Evolutionary conservation across 768 basidiomycete species (phyloP), one percentile per base, ranked within the genome.

Genomic region (Rickenella mellea): DNA sequence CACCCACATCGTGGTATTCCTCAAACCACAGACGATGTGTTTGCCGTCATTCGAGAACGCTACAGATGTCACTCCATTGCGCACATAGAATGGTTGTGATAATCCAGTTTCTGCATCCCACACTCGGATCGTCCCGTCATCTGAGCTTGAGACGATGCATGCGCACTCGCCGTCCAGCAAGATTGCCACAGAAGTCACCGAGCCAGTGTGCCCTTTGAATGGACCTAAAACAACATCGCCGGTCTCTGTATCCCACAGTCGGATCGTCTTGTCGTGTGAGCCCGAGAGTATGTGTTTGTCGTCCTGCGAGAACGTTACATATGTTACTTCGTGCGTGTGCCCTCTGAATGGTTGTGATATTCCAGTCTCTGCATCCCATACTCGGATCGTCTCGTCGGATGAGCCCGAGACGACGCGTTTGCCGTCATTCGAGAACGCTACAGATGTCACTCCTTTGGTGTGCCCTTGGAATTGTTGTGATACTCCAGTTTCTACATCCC

Each of bases 221-320:
- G 45, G 46, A 7, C 26, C 10, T 15, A 22, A 26, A 11, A 51
- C 24, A 25, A 42, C 28, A 6, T 61, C 57, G 19, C 90, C 72
- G n/a, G n/a, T n/a, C n/a, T n/a, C n/a, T n/a, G n/a, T n/a, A 56
- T 91, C 87, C 87, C 90, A 92, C 45, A 82, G 78, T 59, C 90
- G 87, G 47, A 93, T 56, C 37, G 84, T 89, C 69, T 86, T 84
- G 56, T 93, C 89, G 54, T 92, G 64, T 38, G 86, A 90, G 29
- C 93, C 94, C 47, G 86, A 90, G 5, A 97, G 88, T 48, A 96
- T 69, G 40, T 75, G 79, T 53, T 78, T 77, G 9, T 91, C 91
- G 55, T 96, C 93, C 0, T 89, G 91, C 2, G 88, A 89, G 62
- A 97, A 99, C 24, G 87, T 90, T 36, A 80, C 78, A 38, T 82